Conservation (phyloP, 73 alveolate species). For the Tetrahymena elliotti region DNA sequence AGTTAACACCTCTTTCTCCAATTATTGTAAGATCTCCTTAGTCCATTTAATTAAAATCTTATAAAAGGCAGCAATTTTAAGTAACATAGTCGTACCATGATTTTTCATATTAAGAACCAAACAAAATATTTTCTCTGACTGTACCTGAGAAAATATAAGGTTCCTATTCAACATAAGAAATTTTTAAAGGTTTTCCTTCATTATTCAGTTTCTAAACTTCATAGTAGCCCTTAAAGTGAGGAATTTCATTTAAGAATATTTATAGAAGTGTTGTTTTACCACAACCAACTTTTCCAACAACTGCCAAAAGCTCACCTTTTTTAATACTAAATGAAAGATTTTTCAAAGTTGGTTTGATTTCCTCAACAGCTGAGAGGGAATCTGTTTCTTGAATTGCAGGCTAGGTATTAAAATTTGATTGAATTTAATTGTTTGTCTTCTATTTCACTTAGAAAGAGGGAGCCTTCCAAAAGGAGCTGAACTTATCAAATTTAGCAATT, state of each 20-base stretch:
- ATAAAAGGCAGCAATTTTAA: conserved; percentile 51
- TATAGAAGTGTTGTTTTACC: conserved; percentile 87
- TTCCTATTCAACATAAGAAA: conserved; percentile 45
- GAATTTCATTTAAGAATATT: conserved; percentile 38
- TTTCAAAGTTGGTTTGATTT: conserved; percentile 6
- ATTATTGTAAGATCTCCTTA: conserved; percentile 66
- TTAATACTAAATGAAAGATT: conserved; percentile 59
- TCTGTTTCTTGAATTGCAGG: background rate
- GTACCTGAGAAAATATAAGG: conserved; percentile 43
- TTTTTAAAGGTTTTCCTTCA: background rate
- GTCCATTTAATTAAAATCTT: conserved; percentile 57
- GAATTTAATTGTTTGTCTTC: background rate
- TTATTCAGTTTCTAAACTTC: background rate
- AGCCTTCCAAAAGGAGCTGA: background rate
- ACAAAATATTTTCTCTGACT: conserved; percentile 48
- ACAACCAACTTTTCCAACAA: conserved; percentile 94
- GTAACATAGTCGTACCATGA: conserved; percentile 29
- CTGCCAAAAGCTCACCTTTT: conserved; percentile 76
- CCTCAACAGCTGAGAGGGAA: background rate
- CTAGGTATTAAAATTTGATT: background rate
- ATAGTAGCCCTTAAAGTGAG: conserved; percentile 11
- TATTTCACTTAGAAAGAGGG: background rate
- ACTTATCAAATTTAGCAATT: background rate
- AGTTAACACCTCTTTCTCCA: conserved; percentile 60
- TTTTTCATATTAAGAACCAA: conserved; percentile 49